Evolutionary conservation across 164 flowering plant species (phyloP), one percentile per base, ranked within the genome.

Genomic region (Aristolochia fimbriata): DNA sequence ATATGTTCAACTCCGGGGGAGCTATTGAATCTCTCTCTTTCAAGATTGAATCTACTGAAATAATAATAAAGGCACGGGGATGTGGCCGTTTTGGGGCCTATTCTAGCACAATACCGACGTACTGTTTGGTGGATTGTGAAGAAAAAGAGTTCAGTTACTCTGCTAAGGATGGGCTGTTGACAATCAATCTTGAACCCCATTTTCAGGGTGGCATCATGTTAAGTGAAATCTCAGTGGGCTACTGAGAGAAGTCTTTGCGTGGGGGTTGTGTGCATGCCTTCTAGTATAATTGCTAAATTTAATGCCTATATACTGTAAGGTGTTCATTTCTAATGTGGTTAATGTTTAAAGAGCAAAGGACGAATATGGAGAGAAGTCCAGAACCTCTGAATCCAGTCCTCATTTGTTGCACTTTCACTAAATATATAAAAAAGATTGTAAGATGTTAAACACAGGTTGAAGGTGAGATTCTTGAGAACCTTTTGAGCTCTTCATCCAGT

Each of bases 1-100:
- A 86, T 62, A 88, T 85, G 96, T 84, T 81, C 73, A 84, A 86
- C 74, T 77, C 84, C 15, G 90, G 88, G 41, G 92, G 96, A 61
- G 86, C 85, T 16, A 62, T 80, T 23, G 77, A 81, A 57, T 65
- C 73, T 23, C 47, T 83, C n/a, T 52, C 60, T 47, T 67, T 47
- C 73, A 51, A n/a, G n/a, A 60, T 4, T 50, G 68, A 74, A 43
- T 33, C 51, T 46, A 51, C 73, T 49, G 61, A 61, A 15, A 45
- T 87, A 24, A 73, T 55, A 17, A 58, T 83, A 9, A 71, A 67
- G 64, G 82, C 57, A 15, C 61, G 74, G 62, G 87, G 91, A 2
- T 70, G 77, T 23, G 87, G 95, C 46, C 59, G 72, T 5, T 84
- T 87, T 65, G 91, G 91, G 61, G 82, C 74, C 0, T 87, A 80